These are phyloP conservation scores for Domatiomyces catenatus DNA, from an alignment of 2,329 filamentous ascomycete species.

Conservation along the genomic window DNA sequence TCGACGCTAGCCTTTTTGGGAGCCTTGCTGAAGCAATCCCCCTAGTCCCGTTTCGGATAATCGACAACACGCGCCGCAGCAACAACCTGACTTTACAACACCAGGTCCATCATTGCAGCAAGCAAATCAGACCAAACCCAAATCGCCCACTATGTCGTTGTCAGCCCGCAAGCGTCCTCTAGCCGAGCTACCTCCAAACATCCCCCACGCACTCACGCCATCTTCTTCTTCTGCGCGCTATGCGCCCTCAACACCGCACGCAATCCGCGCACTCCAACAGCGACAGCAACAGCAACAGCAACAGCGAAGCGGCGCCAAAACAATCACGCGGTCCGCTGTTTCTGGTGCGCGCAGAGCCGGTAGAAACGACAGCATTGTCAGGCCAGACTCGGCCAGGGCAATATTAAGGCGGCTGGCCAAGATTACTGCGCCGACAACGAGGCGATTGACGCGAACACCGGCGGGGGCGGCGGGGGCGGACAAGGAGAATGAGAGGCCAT, in stretches of 20 bases:
- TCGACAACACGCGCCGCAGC: too few species aligned
- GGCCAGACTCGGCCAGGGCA: slow-evolving; percentile 40
- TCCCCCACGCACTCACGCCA: slow-evolving; percentile 15
- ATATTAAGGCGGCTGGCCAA: slow-evolving; percentile 38
- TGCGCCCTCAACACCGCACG: slow-evolving; percentile 40
- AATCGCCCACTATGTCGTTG: too few species aligned
- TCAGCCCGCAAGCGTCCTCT: slow-evolving; percentile 9
- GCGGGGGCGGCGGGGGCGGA: slow-evolving; percentile 24
- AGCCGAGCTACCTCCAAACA: slow-evolving; percentile 4
- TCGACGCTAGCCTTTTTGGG: too few species aligned
- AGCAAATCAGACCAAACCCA: too few species aligned
- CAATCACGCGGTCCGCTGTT: slow-evolving; percentile 4
- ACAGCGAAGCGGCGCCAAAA: slow-evolving; percentile 5
- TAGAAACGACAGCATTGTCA: slow-evolving; percentile 19
- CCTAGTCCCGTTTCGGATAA: neutral
- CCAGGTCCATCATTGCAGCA: too few species aligned
- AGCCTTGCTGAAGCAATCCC: too few species aligned
- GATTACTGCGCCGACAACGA: slow-evolving; percentile 36
- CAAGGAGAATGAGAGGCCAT: slow-evolving; percentile 18
- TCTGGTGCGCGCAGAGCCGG: slow-evolving; percentile 2
- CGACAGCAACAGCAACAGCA: slow-evolving; percentile 17
- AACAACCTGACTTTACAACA: too few species aligned
- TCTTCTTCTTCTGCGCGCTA: slow-evolving; percentile 20
- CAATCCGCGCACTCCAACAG: slow-evolving; percentile 38
- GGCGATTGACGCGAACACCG: slow-evolving; percentile 34